phyloP scores from a whole-genome alignment of 306 rosid genomes.

The Alnus glutinosa region DNA sequence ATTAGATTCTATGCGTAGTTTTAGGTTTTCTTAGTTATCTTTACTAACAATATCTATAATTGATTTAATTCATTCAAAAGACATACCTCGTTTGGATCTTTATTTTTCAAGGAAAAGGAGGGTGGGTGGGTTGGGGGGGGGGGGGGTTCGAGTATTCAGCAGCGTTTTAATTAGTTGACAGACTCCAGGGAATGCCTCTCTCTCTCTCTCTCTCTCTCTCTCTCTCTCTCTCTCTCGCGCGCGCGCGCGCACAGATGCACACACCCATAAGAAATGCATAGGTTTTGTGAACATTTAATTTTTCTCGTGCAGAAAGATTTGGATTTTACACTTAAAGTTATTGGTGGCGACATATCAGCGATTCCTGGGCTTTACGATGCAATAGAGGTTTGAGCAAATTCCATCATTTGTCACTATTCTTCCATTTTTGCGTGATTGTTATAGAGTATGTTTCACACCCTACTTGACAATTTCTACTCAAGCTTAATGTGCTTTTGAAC shows the following conservation, averaged over 20 bases:
- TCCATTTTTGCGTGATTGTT: constrained; percentile 16
- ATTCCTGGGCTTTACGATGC: constrained; percentile 78
- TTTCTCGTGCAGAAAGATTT: constrained; percentile 71
- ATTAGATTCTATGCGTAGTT: no score
- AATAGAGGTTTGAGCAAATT: constrained; percentile 70
- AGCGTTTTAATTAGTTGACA: no score
- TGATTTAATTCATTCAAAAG: background rate
- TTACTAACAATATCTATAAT: no score
- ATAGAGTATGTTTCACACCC: background rate
- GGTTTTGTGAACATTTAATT: constrained; percentile 23
- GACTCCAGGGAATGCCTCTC: background rate
- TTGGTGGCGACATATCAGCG: constrained; percentile 90
- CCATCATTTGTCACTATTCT: constrained; percentile 18
- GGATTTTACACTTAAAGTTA: constrained; percentile 83
- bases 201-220: background rate
- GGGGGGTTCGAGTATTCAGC: background rate
- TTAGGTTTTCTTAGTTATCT: no score
- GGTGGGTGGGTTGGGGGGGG: background rate
- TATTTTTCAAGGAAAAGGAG: background rate
- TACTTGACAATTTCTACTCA: background rate
- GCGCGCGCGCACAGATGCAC: no score
- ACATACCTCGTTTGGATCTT: background rate
- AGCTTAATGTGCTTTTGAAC: background rate
- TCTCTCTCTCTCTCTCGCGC: no score
- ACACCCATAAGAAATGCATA: background rate